Conservation (phyloP, 441 rosid genomes). For the Populus hybrid region DNA sequence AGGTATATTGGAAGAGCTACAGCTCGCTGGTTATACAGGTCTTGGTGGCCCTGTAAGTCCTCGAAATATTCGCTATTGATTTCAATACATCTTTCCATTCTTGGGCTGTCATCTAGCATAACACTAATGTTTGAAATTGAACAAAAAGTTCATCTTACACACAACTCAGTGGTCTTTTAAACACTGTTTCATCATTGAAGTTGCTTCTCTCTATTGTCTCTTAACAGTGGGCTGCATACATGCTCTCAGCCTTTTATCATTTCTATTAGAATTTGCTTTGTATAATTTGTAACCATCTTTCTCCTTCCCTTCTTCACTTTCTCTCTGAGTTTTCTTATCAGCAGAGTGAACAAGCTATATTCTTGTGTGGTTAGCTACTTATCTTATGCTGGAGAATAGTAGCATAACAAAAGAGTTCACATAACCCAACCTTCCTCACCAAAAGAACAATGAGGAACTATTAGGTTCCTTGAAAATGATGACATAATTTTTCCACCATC, state of each 20-base stretch:
- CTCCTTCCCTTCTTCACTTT: neutral
- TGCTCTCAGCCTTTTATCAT: neutral
- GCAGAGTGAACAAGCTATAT: neutral
- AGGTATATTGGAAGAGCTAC: constrained; percentile 91
- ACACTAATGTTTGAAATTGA: neutral
- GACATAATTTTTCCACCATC: neutral
- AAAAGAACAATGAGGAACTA: neutral
- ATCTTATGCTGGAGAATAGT: neutral
- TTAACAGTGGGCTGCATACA: neutral
- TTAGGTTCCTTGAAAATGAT: neutral
- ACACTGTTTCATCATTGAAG: neutral
- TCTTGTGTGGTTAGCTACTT: neutral
- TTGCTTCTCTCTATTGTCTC: neutral
- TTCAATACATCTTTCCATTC: neutral
- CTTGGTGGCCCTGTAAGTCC: constrained; percentile 87
- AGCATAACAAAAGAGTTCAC: neutral
- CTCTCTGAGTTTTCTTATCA: neutral
- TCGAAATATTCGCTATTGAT: neutral
- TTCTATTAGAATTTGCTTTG: neutral
- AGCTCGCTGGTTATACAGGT: constrained; percentile 83
- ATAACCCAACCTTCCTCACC: neutral
- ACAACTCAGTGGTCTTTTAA: neutral
- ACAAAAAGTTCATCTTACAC: neutral
- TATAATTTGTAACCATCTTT: neutral
- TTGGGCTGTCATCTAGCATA: neutral